Base-by-base conservation (phyloP, 768 basidiomycete species). In the Cystobasidium onofrii region DNA sequence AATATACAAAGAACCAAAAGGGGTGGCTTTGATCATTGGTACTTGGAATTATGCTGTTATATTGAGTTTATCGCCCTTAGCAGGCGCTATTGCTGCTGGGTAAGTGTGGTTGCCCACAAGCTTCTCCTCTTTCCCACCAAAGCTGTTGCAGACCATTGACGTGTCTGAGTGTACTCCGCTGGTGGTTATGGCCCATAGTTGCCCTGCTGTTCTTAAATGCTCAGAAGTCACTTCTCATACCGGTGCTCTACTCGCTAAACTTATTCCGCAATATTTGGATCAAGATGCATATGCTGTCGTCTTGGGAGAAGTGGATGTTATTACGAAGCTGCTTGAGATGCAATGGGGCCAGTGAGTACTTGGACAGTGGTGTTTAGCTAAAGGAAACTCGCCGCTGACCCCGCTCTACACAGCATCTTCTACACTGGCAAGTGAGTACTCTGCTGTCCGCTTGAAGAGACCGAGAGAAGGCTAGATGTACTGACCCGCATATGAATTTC, bases 231-330 rank as follows among this genome's bases (percentile, higher is more conserved):
- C 86, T 0, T 86, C 88, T 0, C 84, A 85, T 1, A 82, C 83
- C 1, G 86, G 85, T 52, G 77, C 84, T 12, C 84, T 92, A 13
- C 78, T 91, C 18, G 84, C 87, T 0, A 87, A 90, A 76, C 85
- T 92, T 7, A 46, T 90, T 6, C 87, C 87, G 1, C 86, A 89
- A 78, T 93, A 94, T 77, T 76, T 94, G 74, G 92, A 93, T 80
- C 80, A 82, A 0, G 85, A 86, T 36, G 79, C 89, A 1, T 84
- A 86, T n/a, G 83, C 86, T 15, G 83, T 92, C 36, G 85, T 91
- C 31, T 86, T 89, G 75, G 90, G 90, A 20, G 87, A 82, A 50
- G 78, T 89, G 0, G 81, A 86, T 0, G 89, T 90, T 80, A 87
- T 86, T 4, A 87, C 86, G 89, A 88, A 82, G 85, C 84, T 75